These are phyloP conservation scores for Epichloe glyceriae DNA, from an alignment of 2,329 filamentous ascomycete species.

Conservation along the genomic window DNA sequence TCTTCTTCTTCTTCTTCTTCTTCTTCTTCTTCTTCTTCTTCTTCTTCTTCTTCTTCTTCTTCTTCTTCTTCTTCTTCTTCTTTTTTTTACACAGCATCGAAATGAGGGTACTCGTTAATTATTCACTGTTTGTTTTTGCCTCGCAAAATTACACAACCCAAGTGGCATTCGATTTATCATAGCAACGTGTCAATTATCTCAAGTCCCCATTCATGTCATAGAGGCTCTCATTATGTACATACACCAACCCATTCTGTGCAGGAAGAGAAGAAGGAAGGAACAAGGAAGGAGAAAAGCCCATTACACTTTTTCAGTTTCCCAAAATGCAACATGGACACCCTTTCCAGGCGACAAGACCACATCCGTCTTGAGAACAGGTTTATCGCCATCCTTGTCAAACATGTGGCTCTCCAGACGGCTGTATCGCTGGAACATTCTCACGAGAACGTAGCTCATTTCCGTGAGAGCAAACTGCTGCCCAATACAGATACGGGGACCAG, in stretches of 20 bases:
- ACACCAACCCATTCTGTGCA: neutral
- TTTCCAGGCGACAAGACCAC: slow-evolving; percentile 47
- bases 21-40: neutral
- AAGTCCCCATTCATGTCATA: neutral
- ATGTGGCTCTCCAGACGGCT: slow-evolving; percentile 47
- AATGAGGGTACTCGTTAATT: too few species aligned
- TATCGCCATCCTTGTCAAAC: slow-evolving; percentile 38
- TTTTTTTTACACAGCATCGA: too few species aligned
- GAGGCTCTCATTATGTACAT: neutral
- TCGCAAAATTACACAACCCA: neutral
- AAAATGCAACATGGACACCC: slow-evolving; percentile 45
- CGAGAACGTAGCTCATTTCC: slow-evolving; percentile 53
- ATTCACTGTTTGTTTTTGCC: neutral
- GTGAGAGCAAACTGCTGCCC: slow-evolving; percentile 47
- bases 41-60: neutral
- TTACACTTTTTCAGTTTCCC: slow-evolving; percentile 25
- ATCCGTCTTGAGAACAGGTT: slow-evolving; percentile 41
- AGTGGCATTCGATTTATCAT: neutral
- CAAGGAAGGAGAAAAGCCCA: neutral
- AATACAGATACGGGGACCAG: slow-evolving; percentile 39
- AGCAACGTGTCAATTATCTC: neutral
- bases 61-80: neutral
- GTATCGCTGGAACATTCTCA: slow-evolving; percentile 60
- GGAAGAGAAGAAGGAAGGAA: too few species aligned
- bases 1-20: neutral